Conservation (phyloP, 345 rosid species). For the Salix udensis region DNA sequence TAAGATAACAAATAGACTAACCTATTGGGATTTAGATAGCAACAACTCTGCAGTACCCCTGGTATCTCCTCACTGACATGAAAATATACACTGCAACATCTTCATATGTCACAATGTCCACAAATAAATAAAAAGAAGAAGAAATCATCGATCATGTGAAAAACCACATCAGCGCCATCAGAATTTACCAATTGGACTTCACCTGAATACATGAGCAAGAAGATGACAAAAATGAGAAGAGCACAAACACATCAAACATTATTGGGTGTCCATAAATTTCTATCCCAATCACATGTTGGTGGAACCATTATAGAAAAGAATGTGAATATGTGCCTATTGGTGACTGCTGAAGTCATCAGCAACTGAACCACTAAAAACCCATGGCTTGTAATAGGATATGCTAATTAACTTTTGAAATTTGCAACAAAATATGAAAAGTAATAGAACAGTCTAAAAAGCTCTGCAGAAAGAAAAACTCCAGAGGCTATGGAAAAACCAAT, state of each 20-base stretch:
- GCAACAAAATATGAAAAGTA: not conserved
- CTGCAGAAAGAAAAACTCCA: not conserved
- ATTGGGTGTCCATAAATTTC: too few relatives aligned
- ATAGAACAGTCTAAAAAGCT: not conserved
- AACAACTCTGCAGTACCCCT: slow-evolving; percentile 2
- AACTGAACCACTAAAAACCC: too few relatives aligned
- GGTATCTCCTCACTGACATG: not conserved
- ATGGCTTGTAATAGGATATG: too few relatives aligned
- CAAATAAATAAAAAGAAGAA: slow-evolving; percentile 23
- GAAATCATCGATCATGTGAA: slow-evolving; percentile 85
- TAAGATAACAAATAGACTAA: not conserved
- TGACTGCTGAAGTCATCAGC: too few relatives aligned
- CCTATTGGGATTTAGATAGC: not conserved
- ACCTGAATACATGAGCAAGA: slow-evolving; percentile 52
- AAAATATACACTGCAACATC: not conserved
- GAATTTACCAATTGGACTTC: slow-evolving; percentile 82
- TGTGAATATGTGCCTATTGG: too few relatives aligned
- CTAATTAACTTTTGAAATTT: too few relatives aligned
- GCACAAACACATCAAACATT: too few relatives aligned
- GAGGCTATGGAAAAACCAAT: not conserved
- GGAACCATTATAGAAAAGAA: too few relatives aligned
- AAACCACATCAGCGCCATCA: slow-evolving; percentile 87
- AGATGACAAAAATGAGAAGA: not conserved
- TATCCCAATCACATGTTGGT: too few relatives aligned
- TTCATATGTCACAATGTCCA: slow-evolving; percentile 13